phyloP scores from a whole-genome alignment of 306 rosid genomes.

The Quercus engelmannii region DNA sequence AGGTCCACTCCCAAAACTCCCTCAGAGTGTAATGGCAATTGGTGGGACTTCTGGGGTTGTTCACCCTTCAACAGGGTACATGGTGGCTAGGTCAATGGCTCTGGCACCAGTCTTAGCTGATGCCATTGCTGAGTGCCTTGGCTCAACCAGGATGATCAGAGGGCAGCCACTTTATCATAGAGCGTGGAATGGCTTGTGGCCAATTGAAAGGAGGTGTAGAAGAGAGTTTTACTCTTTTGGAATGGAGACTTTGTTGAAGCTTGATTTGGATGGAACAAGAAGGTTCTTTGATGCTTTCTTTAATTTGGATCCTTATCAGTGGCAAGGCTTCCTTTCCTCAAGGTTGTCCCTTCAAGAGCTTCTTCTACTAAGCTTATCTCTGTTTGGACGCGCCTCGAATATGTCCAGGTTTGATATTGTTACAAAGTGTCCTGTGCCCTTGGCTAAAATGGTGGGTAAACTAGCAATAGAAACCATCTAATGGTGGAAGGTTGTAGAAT shows the following conservation, averaged over 20 bases:
- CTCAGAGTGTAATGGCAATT: conserved; percentile 66
- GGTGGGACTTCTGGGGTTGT: conserved; percentile 80
- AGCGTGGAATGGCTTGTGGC: conserved; percentile 82
- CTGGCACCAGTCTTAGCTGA: conserved; percentile 51
- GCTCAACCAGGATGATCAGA: conserved; percentile 74
- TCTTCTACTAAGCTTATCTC: conserved; percentile 45
- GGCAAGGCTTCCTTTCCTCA: conserved; percentile 89
- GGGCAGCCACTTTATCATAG: conserved; percentile 50
- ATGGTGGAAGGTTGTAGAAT: conserved; percentile 17
- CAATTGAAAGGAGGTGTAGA: conserved; percentile 44
- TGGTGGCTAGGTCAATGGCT: conserved; percentile 70
- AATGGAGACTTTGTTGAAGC: conserved; percentile 82
- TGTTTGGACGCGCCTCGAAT: conserved; percentile 61
- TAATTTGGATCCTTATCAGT: conserved; percentile 59
- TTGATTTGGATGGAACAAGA: conserved; percentile 70
- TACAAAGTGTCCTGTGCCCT: conserved; percentile 73
- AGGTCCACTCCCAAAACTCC: conserved; percentile 69
- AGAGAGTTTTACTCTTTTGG: conserved; percentile 81
- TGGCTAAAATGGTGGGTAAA: conserved; percentile 64
- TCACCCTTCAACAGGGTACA: conserved; percentile 88
- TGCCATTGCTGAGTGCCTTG: conserved; percentile 66
- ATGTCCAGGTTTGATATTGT: conserved; percentile 64
- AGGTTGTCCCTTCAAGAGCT: conserved; percentile 59
- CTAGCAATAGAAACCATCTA: conserved; percentile 49
- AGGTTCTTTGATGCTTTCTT: conserved; percentile 82